Base-by-base conservation (phyloP, 345 rosid genomes). In the Lenwebbia sp. region DNA sequence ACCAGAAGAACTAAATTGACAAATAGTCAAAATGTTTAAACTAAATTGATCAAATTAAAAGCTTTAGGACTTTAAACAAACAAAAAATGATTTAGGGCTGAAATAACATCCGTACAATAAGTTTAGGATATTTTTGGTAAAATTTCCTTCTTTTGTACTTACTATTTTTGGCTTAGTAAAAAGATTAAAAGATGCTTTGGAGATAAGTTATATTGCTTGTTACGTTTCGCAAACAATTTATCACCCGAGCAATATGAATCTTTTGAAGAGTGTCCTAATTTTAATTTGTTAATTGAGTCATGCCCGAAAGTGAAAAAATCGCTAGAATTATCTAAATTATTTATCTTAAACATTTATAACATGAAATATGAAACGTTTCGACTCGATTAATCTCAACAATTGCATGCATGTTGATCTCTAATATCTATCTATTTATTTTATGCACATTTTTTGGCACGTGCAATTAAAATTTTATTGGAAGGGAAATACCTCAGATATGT, bases 381-480 rank as follows among this genome's bases (percentile, higher is more conserved):
- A 4, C 1, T 70, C 0, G 13, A 33, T 33, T 70, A 19, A 1
- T 70, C 0, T 70, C 41, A 3, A 19, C 0, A 2, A 19, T 17
- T 70, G 13, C 0, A 10, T 10, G 0, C 26, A 37, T 4, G 0
- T 70, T 23, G 13, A 10, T 1, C 81, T 70, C 14, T 70, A 37
- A 19, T 37, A 22, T 70, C 81, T 19, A 70, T 19, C 37, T 70
- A 4, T 0, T 10, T 0, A 70, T 0, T 19, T 37, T 19, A 37
- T 70, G 47, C 26, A 70, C 10, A 3, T 37, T 70, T 37, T 37
- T 22, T 70, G 23, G 78, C 47, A 2, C 5, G 19, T 70, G 47
- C 47, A 10, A 19, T 10, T 70, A 37, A 44, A 33, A 44, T 70
- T 70, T 70, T 9, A 0, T 30, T 58, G 7, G 19, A 60, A 60